Conservation (phyloP, 108 stramenopile genomes). For the Skeletonema grethae region DNA sequence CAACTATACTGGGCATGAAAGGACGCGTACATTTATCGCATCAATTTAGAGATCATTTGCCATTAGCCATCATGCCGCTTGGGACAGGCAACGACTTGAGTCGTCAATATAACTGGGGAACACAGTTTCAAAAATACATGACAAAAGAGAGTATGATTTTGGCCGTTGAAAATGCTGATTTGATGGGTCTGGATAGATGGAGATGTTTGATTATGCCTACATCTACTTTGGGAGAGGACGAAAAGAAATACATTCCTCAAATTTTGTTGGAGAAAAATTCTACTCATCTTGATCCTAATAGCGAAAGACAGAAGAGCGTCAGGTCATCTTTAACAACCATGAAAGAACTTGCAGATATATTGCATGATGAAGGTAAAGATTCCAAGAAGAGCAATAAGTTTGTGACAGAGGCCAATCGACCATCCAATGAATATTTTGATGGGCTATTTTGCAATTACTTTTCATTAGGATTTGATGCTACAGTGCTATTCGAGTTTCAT, state of each 20-base stretch:
- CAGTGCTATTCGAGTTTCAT: constrained; percentile 64
- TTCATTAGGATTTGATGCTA: constrained; percentile 72
- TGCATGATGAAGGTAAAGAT: not conserved
- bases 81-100: constrained; percentile 77
- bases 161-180: constrained; percentile 36
- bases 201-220: constrained; percentile 50
- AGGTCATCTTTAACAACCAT: not conserved
- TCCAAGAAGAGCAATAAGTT: not conserved
- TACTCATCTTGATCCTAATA: not conserved
- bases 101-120: constrained; percentile 68
- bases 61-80: constrained; percentile 77
- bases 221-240: constrained; percentile 32
- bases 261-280: constrained; percentile 38
- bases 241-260: constrained; percentile 47
- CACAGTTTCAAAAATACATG: constrained; percentile 44
- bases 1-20: constrained; percentile 26
- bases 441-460: constrained; percentile 80
- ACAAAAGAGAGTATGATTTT: constrained; percentile 46
- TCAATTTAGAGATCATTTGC: constrained; percentile 47
- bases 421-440: constrained; percentile 47
- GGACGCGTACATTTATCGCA: constrained; percentile 23
- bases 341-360: not conserved
- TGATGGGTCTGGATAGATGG: constrained; percentile 59
- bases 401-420: not conserved
- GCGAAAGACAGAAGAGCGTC: not conserved